Conservation (phyloP, 2,329 filamentous ascomycete species). For the Fusarium marasasianum region DNA sequence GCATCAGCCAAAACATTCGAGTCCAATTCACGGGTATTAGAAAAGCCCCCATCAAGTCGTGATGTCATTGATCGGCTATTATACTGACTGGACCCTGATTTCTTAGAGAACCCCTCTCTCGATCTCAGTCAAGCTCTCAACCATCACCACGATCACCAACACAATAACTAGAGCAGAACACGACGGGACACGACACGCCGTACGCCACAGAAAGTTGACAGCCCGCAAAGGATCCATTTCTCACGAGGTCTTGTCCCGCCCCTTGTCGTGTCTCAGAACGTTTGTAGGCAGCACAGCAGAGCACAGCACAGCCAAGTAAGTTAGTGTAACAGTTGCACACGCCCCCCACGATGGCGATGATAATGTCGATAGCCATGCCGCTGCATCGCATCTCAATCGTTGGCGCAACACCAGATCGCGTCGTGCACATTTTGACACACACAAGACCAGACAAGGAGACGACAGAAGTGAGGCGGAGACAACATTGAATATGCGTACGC, state of each 20-base stretch:
- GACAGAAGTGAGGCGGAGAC: slow-evolving; percentile 17
- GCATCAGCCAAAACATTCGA: neutral
- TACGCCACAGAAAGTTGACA: neutral
- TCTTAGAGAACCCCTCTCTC: neutral
- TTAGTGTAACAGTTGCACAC: slow-evolving; percentile 16
- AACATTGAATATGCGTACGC: neutral
- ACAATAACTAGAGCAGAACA: neutral
- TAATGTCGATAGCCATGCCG: slow-evolving; percentile 25
- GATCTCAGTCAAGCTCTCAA: slow-evolving; percentile 9
- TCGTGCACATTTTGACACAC: neutral
- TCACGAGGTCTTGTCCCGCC: neutral
- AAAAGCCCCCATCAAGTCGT: neutral
- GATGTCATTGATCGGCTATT: slow-evolving; percentile 25
- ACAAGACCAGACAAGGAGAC: neutral
- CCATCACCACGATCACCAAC: slow-evolving; percentile 7
- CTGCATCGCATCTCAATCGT: slow-evolving; percentile 31
- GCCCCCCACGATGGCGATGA: slow-evolving; percentile 16
- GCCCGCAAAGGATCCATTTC: neutral
- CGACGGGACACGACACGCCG: neutral
- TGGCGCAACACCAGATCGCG: slow-evolving; percentile 30
- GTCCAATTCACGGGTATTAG: neutral
- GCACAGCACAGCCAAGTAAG: neutral
- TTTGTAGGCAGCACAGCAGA: neutral
- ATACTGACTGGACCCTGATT: slow-evolving; percentile 27
- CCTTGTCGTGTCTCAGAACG: slow-evolving; percentile 16